These are phyloP conservation scores for Talaromyces sp. DNA, from an alignment of 2,329 filamentous ascomycete species.

Conservation along the genomic window DNA sequence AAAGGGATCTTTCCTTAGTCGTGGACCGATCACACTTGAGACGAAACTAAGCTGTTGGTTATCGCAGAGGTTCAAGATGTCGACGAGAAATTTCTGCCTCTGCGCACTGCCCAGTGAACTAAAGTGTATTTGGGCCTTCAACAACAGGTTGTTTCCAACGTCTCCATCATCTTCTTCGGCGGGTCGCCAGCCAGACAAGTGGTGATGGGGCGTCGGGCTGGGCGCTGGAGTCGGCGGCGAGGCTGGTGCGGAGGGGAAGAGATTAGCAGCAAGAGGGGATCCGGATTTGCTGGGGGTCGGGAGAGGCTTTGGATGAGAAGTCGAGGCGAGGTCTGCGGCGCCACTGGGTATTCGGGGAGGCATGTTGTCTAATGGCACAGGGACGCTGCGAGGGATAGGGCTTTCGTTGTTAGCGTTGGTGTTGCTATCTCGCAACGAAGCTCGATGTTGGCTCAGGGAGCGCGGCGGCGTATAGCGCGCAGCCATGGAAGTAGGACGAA, in stretches of 20 bases:
- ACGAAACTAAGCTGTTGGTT: slow-evolving; percentile 95
- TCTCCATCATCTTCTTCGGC: slow-evolving; percentile 35
- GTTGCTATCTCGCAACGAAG: slow-evolving; percentile 23
- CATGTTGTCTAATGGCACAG: slow-evolving; percentile 24
- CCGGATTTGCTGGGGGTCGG: slow-evolving; percentile 48
- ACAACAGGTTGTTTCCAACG: slow-evolving; percentile 76
- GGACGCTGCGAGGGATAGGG: slow-evolving; percentile 19
- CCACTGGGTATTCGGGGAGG: slow-evolving; percentile 23
- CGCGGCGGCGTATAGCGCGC: slow-evolving; percentile 16
- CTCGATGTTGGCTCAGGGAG: slow-evolving; percentile 20
- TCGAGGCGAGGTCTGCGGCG: slow-evolving; percentile 23
- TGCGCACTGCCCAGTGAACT: slow-evolving; percentile 69
- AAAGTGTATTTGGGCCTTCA: slow-evolving; percentile 75
- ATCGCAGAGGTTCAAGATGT: slow-evolving; percentile 88
- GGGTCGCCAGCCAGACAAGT: slow-evolving; percentile 47
- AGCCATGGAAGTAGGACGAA: slow-evolving; percentile 9
- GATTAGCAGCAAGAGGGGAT: slow-evolving; percentile 52
- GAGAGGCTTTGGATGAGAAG: slow-evolving; percentile 30
- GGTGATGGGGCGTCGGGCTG: slow-evolving; percentile 58
- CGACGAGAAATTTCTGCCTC: slow-evolving; percentile 74
- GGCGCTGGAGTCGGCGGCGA: slow-evolving; percentile 64
- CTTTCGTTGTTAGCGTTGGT: slow-evolving; percentile 25
- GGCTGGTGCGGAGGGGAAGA: slow-evolving; percentile 60
- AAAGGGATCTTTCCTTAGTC: slow-evolving; percentile 95
- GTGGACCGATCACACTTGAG: slow-evolving; percentile 87